A percentile compares a stretch with the other conserved stretches of the same genome.
Conservation (phyloP, 805 yeast genomes). For the Ogataea pignaliae region DNA sequence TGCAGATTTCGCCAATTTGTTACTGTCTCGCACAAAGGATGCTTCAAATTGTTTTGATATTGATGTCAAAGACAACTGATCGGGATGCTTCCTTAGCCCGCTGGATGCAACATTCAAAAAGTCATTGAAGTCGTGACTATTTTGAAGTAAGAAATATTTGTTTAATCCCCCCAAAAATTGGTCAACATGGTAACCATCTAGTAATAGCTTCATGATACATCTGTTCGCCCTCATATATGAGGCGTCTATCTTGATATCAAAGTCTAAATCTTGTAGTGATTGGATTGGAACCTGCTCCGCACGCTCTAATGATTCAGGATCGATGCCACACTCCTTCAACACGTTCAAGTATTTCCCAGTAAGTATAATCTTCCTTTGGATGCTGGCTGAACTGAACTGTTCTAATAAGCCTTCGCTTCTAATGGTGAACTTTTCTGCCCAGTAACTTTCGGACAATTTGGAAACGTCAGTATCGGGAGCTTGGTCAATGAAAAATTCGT, state of each 20-base stretch:
- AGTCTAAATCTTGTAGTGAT: slow-evolving; percentile 29
- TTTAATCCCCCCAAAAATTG: slow-evolving; percentile 47
- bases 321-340: slow-evolving; percentile 55
- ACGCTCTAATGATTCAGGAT: slow-evolving; percentile 11
- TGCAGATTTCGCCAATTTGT: slow-evolving; percentile 1
- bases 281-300: slow-evolving; percentile 3
- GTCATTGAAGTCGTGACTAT: slow-evolving; percentile 45
- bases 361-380: slow-evolving; percentile 61
- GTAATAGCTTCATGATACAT: slow-evolving; percentile 50
- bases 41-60: slow-evolving; percentile 29
- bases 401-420: slow-evolving; percentile 71
- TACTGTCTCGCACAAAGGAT: slow-evolving; percentile 15
- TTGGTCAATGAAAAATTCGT: slow-evolving; percentile 74
- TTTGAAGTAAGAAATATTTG: slow-evolving; percentile 51
- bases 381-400: slow-evolving; percentile 49
- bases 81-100: slow-evolving; percentile 44
- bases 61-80: slow-evolving; percentile 24
- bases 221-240: slow-evolving; percentile 68
- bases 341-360: slow-evolving; percentile 87
- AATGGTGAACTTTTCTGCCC: slow-evolving; percentile 72
- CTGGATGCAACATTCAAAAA: slow-evolving; percentile 47
- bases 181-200: slow-evolving; percentile 54
- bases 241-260: slow-evolving; percentile 51
- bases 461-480: slow-evolving; percentile 2
- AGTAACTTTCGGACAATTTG: slow-evolving; percentile 48